Base-by-base conservation (phyloP, 2,329 filamentous ascomycete species). In the Penicillium capsulatum region DNA sequence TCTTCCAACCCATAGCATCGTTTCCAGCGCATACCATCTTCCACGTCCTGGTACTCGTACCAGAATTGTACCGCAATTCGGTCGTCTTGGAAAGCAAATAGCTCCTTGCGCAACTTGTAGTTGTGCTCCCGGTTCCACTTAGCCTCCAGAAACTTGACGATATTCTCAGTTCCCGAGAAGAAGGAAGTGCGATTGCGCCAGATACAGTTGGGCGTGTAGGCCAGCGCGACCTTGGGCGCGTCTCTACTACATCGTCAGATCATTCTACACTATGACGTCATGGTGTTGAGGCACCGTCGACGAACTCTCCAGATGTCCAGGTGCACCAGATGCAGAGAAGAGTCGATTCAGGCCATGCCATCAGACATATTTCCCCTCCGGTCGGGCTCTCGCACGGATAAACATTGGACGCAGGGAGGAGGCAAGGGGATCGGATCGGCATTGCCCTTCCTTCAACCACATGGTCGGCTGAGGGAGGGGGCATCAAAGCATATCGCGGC, bases 61-160 rank as follows among this genome's bases (percentile, higher is more conserved):
- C 87, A 94, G 62, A 92, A 94, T 59, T 94, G 86, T 15, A 94
- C 88, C 1, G 87, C 87, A 48, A 90, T 91, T 65, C 79, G 84
- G 63, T 91, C 72, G 26, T 81, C 81, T 0, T 68, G 73, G 56
- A 88, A 92, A 1, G 85, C 74, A 63, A 94, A 94, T 1, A 94
- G 70, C 60, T 94, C 88, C 63, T 94, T 94, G 38, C 87, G 77
- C 38, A 94, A 72, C 0, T 76, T 74, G 56, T 94, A 94, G 11
- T 73, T 79, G 30, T 77, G 69, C 61, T 94, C 88, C 14, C 72
- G 76, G 30, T 73, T 65, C 87, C 86, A 94, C 59, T 94, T 94
- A 31, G 77, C 69, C 1, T 74, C 76, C 36, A 94, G 59, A 51
- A 91, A 87, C 2, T 67, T 67, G 34, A 80, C 70, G 44, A 94